Base-by-base conservation (phyloP, 352 stramenopile species). In the Phytophthora sansomeana region DNA sequence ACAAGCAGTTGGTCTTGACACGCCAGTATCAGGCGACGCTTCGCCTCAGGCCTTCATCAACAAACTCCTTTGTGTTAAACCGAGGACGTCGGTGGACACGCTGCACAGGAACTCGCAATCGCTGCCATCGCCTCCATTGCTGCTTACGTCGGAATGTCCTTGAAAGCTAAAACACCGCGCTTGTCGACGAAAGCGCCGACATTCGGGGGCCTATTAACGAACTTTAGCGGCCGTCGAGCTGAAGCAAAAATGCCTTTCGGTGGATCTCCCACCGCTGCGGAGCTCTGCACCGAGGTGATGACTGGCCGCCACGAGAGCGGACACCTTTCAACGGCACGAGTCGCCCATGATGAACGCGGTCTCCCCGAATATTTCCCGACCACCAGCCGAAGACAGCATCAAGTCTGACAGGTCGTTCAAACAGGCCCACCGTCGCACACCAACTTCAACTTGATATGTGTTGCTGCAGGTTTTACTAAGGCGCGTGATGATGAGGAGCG, bases 401-500 rank as follows among this genome's bases (percentile, higher is more conserved):
- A 16, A 49, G 0, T 61, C 11, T 51, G 6, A 13, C 6, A 69
- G 52, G 65, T 35, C 7, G 11, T 24, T 56, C 8, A 9, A 55
- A 30, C 33, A 42, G 10, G 1, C 1, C 6, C 16, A 33, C 8
- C 32, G 43, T 63, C 5, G 32, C 32, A 17, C 28, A 7, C 2
- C 58, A 52, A 54, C 43, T 60, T 64, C 58, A 69, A 56, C 29
- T 43, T 62, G 7, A 43, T 21, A 74, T 69, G 14, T 6, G 24
- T 60, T 73, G 9, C n/a, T 21, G 32, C 35, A 74, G 53, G 54
- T 59, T 29, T 32, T 9, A 6, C 69, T 74, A 77, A 74, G 69
- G 30, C 69, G 19, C 10, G 14, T 16, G 52, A 58, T 70, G 69
- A 76, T 76, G 47, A 52, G 43, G 7, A 7, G 28, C 28, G 5